Evolutionary conservation across 495 filamentous ascomycete genomes (phyloP).

Genomic region (Aspergillus nidulans): DNA sequence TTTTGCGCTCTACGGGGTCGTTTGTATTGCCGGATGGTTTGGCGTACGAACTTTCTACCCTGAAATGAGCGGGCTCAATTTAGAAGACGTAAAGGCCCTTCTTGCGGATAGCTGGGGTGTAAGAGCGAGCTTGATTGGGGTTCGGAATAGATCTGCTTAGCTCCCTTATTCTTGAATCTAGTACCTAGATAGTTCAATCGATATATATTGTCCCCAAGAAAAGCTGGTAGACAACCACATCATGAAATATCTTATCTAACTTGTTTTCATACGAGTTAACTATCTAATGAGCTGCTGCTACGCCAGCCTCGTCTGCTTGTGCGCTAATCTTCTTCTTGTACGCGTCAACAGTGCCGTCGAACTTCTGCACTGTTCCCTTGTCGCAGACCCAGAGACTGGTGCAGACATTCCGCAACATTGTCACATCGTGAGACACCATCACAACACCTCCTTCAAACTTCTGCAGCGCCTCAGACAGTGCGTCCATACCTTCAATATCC

Average conservation of each 20-base stretch:
- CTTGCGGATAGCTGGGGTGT: conserved; percentile 54
- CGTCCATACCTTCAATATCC: conserved; percentile 99
- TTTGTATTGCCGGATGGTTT: conserved; percentile 65
- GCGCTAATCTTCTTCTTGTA: conserved; percentile 96
- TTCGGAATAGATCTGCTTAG: not conserved
- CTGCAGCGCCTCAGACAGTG: conserved; percentile 73
- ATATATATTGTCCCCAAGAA: not conserved
- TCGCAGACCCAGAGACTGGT: conserved; percentile 96
- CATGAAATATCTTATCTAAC: too few relatives aligned
- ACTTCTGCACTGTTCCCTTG: conserved; percentile 91
- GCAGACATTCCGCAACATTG: conserved; percentile 96
- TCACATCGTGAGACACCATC: conserved; percentile 99
- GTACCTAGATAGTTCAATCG: not conserved
- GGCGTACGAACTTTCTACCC: conserved; percentile 72
- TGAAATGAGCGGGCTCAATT: conserved; percentile 72
- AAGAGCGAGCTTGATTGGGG: conserved; percentile 17
- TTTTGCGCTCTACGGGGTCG: conserved; percentile 67
- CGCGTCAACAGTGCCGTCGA: conserved; percentile 88
- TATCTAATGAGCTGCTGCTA: conserved; percentile 48
- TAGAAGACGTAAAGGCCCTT: conserved; percentile 76
- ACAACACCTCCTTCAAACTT: conserved; percentile 91
- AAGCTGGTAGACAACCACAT: too few relatives aligned
- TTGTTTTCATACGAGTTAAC: not conserved
- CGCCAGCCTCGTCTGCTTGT: conserved; percentile 83
- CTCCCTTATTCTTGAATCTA: not conserved